phyloP scores from a whole-genome alignment of 345 rosid species.

The Populus ilicifolia region DNA sequence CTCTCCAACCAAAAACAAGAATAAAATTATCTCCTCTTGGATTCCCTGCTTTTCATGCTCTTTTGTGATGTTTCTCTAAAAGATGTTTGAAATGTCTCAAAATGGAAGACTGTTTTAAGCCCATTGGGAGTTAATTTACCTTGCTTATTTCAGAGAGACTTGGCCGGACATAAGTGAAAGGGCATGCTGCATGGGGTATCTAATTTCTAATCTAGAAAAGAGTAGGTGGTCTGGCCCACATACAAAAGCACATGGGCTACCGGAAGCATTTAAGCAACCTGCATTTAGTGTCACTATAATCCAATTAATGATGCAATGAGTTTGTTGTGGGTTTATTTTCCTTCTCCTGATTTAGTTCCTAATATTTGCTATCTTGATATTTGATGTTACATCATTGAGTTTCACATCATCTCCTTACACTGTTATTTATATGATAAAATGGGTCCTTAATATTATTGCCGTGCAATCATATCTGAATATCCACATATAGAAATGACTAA shows the following conservation, averaged over 20 bases:
- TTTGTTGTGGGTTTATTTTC: background rate
- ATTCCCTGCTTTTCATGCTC: background rate
- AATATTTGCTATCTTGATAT: background rate
- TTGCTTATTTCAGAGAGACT: background rate
- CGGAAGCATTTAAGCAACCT: background rate
- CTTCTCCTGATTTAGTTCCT: background rate
- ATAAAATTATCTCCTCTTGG: background rate
- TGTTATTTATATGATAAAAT: background rate
- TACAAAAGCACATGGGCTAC: background rate
- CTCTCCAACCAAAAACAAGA: background rate
- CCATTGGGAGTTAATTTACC: background rate
- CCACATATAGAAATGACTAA: background rate
- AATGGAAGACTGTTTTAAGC: background rate
- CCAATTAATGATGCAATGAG: background rate
- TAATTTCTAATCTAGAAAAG: background rate
- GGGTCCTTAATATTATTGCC: background rate
- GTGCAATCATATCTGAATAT: background rate
- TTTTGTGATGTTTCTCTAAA: background rate
- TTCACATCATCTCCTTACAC: background rate
- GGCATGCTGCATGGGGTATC: background rate
- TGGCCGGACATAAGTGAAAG: background rate
- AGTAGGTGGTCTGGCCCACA: background rate
- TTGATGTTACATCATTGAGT: constrained; percentile 1
- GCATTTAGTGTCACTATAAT: background rate
- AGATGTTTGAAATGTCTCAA: background rate